These are phyloP conservation scores for Alternaria sp. DNA, from an alignment of 2,329 filamentous ascomycete genomes.

Conservation along the genomic window DNA sequence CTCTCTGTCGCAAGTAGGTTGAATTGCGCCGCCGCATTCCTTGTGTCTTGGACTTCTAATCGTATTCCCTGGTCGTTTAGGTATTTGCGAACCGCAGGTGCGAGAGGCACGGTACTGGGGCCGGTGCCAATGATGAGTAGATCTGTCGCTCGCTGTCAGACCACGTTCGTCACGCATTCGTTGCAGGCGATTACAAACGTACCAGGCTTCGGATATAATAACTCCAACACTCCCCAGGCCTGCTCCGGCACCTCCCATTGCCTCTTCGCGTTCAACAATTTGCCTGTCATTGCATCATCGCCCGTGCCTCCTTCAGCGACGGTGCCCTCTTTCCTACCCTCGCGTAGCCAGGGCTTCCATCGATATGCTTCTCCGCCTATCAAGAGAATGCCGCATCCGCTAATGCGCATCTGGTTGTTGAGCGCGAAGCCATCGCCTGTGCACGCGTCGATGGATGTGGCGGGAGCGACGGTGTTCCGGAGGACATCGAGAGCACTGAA, in stretches of 20 bases:
- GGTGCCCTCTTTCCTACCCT: constrained; percentile 39
- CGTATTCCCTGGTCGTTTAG: constrained; percentile 82
- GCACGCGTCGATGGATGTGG: constrained; percentile 84
- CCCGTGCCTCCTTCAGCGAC: constrained; percentile 30
- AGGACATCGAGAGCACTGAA: constrained; percentile 81
- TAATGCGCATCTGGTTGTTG: constrained; percentile 77
- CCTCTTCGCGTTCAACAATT: constrained; percentile 74
- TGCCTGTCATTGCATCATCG: constrained; percentile 46
- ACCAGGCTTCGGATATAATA: constrained; percentile 92
- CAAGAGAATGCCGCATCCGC: constrained; percentile 74
- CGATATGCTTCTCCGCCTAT: constrained; percentile 85
- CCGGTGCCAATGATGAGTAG: constrained; percentile 89
- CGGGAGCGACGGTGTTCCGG: constrained; percentile 74
- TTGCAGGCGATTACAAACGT: constrained; percentile 40
- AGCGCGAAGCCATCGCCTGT: constrained; percentile 83
- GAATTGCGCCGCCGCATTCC: constrained; percentile 93
- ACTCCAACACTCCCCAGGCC: constrained; percentile 75
- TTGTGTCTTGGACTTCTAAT: constrained; percentile 87
- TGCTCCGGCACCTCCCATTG: constrained; percentile 78
- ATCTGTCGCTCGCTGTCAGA: constrained; percentile 61
- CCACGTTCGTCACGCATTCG: neutral
- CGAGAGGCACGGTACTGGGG: constrained; percentile 74
- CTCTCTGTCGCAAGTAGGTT: constrained; percentile 95
- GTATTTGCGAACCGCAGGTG: constrained; percentile 72
- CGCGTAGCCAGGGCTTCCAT: constrained; percentile 81